These are phyloP conservation scores for Tricladium varicosporioides DNA, from an alignment of 2,329 filamentous ascomycete species.

Conservation along the genomic window DNA sequence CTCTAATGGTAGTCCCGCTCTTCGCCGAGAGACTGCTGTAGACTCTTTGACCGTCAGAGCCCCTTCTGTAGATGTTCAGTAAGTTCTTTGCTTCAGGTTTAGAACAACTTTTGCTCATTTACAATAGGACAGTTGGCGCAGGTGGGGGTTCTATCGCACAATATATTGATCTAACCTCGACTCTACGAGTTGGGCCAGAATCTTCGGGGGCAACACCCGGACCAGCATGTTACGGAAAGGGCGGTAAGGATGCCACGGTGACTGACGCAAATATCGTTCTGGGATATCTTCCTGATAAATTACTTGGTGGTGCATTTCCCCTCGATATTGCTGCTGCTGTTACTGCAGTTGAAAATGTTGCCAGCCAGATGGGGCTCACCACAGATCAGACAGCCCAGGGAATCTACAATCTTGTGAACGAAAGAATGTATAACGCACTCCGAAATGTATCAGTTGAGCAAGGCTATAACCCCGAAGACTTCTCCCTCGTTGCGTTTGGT, in stretches of 20 bases:
- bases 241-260: constrained; percentile 62
- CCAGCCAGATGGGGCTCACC: background rate
- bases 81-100: background rate
- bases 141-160: constrained; percentile 42
- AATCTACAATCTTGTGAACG: background rate
- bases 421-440: background rate
- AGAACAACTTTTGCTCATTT: background rate
- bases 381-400: background rate
- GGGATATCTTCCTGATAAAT: constrained; percentile 71
- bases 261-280: constrained; percentile 72
- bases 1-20: background rate
- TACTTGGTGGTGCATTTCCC: constrained; percentile 64
- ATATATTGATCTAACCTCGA: constrained; percentile 49
- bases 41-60: background rate
- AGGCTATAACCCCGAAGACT: background rate
- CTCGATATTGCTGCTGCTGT: constrained; percentile 40
- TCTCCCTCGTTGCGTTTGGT: background rate
- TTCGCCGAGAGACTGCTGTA: background rate
- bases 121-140: constrained; percentile 54
- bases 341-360: background rate
- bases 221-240: constrained; percentile 72
- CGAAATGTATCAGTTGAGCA: background rate
- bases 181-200: constrained; percentile 68
- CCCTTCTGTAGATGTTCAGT: background rate
- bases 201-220: constrained; percentile 67